These are phyloP conservation scores for Fusarium nelsonii DNA, from an alignment of 2,329 filamentous ascomycete species.

Conservation along the genomic window DNA sequence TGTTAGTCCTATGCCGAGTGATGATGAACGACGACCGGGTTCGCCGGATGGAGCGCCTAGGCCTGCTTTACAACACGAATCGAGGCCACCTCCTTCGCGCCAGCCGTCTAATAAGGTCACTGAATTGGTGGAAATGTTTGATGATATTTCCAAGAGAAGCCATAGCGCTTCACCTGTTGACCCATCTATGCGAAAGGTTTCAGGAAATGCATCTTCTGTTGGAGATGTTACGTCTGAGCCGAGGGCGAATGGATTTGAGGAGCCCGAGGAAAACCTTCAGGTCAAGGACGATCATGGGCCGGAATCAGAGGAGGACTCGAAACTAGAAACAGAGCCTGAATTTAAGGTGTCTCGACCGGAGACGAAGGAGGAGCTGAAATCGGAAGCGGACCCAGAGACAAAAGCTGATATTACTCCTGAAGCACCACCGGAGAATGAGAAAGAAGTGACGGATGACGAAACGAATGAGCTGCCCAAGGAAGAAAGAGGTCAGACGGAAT, in stretches of 20 bases:
- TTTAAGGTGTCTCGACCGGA: background rate
- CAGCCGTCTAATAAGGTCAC: slow-evolving; percentile 61
- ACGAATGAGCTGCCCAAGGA: background rate
- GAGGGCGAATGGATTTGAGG: background rate
- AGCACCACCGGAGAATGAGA: slow-evolving; percentile 2
- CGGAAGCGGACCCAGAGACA: background rate
- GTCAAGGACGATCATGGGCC: background rate
- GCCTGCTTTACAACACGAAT: slow-evolving; percentile 31
- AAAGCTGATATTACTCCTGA: slow-evolving; percentile 2
- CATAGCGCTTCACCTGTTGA: slow-evolving; percentile 41
- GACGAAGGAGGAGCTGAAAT: background rate
- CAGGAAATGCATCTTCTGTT: slow-evolving; percentile 18
- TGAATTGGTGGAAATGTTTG: slow-evolving; percentile 63
- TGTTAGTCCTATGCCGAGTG: slow-evolving; percentile 22
- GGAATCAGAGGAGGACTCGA: background rate
- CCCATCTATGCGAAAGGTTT: slow-evolving; percentile 31
- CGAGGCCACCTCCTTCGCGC: slow-evolving; percentile 26
- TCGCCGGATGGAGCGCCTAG: slow-evolving; percentile 39
- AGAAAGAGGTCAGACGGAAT: slow-evolving; percentile 3
- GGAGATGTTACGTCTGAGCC: slow-evolving; percentile 10
- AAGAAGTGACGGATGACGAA: slow-evolving; percentile 1
- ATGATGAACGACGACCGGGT: slow-evolving; percentile 27
- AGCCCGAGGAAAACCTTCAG: background rate
- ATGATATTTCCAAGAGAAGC: slow-evolving; percentile 56
- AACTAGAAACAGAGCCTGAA: background rate